phyloP scores from a whole-genome alignment of 192 early-diverging fungal genomes.

The Nowakowskiella sp. region DNA sequence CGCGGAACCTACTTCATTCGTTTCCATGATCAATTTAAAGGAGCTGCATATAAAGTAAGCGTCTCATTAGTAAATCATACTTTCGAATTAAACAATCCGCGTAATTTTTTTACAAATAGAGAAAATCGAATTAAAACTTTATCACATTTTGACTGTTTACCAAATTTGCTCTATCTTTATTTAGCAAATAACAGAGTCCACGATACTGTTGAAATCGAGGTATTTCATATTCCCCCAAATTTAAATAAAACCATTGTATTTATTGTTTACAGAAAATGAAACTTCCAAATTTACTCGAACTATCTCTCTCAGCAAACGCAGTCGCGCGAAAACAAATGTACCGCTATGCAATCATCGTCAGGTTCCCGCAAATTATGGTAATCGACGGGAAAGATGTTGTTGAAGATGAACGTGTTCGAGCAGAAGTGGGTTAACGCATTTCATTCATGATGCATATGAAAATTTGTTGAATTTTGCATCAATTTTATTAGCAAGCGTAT shows the following conservation, averaged over 20 bases:
- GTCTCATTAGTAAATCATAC: background rate
- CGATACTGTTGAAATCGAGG: constrained; percentile 50
- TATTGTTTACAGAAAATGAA: constrained; percentile 43
- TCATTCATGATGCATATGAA: background rate
- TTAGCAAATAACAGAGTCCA: constrained; percentile 43
- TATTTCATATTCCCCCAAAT: constrained; percentile 9
- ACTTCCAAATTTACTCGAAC: constrained; percentile 44
- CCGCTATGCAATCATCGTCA: constrained; percentile 37
- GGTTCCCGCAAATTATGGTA: constrained; percentile 39
- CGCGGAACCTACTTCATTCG: constrained; percentile 43
- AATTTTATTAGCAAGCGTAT: constrained; percentile 19
- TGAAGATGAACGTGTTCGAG: constrained; percentile 43
- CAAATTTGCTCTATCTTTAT: constrained; percentile 42
- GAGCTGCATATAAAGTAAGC: constrained; percentile 52
- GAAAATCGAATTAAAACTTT: constrained; percentile 50
- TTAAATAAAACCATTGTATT: background rate
- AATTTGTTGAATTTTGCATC: background rate
- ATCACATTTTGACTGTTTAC: constrained; percentile 46
- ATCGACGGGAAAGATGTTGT: constrained; percentile 50
- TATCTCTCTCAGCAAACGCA: constrained; percentile 40
- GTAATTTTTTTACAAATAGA: constrained; percentile 14
- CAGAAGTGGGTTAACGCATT: constrained; percentile 19
- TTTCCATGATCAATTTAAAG: constrained; percentile 41
- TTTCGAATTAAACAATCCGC: constrained; percentile 4
- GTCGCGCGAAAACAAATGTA: constrained; percentile 48